A percentile compares a stretch with the other conserved stretches of the same genome.
phyloP scores from a whole-genome alignment of 2,329 filamentous ascomycete species.

The Aspergillus felis region DNA sequence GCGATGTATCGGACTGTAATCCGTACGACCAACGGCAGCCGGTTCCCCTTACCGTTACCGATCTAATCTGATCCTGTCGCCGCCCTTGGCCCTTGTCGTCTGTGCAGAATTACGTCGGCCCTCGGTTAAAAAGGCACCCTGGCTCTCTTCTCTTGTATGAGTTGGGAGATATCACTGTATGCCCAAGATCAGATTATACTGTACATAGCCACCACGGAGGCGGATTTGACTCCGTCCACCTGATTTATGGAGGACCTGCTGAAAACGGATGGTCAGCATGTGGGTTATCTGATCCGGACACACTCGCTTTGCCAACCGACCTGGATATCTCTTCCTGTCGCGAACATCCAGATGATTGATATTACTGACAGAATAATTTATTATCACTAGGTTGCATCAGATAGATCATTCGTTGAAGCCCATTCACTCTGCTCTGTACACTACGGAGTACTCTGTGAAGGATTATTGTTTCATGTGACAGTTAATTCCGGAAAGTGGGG shows the following conservation, averaged over 20 bases:
- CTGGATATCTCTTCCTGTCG: not conserved
- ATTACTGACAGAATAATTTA: not conserved
- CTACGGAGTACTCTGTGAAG: too few relatives aligned
- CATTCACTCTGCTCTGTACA: too few relatives aligned
- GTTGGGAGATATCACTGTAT: not conserved
- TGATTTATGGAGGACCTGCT: not conserved
- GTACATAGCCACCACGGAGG: not conserved
- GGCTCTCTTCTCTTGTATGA: not conserved
- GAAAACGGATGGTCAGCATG: not conserved
- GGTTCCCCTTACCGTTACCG: conserved; percentile 9
- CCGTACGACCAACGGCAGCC: not conserved
- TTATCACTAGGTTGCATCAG: not conserved
- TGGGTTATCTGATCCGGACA: not conserved
- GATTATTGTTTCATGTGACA: not conserved
- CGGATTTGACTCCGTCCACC: not conserved
- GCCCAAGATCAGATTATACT: not conserved
- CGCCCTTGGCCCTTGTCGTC: not conserved
- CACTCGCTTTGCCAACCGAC: not conserved
- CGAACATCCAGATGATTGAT: not conserved
- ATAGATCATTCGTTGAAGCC: not conserved
- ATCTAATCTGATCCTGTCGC: conserved; percentile 25
- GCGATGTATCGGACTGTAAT: conserved; percentile 6
- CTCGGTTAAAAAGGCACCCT: conserved; percentile 2
- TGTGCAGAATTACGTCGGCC: not conserved
- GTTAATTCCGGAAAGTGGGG: not conserved